A percentile compares a stretch with the other conserved stretches of the same genome.
These are phyloP conservation scores for Chaetomiaceae sp. DNA, from an alignment of 2,329 filamentous ascomycete genomes.

Conservation along the genomic window DNA sequence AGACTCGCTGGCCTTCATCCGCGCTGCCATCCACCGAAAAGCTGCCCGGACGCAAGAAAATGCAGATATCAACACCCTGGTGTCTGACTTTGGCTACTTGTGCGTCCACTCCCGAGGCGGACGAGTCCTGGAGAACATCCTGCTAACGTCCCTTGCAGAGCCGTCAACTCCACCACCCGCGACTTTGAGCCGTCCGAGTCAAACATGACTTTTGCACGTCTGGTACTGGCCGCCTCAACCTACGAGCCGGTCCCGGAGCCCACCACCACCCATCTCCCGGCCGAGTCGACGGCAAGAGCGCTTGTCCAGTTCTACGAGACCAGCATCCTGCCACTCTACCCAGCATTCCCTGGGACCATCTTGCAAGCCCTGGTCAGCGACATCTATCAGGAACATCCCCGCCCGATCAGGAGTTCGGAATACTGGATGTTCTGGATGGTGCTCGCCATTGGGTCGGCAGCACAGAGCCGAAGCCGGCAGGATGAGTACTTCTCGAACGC, in stretches of 20 bases:
- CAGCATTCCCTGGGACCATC: slow-evolving; percentile 74
- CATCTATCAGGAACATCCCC: slow-evolving; percentile 67
- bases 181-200: slow-evolving; percentile 87
- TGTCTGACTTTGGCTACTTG: slow-evolving; percentile 91
- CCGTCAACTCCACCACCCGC: slow-evolving; percentile 88
- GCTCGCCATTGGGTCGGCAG: slow-evolving; percentile 72
- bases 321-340: slow-evolving; percentile 74
- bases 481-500: slow-evolving; percentile 57
- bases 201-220: slow-evolving; percentile 86
- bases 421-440: slow-evolving; percentile 88
- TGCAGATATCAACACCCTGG: slow-evolving; percentile 82
- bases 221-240: slow-evolving; percentile 77
- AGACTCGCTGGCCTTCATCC: slow-evolving; percentile 58
- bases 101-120: slow-evolving; percentile 38
- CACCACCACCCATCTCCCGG: slow-evolving; percentile 59
- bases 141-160: slow-evolving; percentile 39
- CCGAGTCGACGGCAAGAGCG: slow-evolving; percentile 60
- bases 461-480: slow-evolving; percentile 65
- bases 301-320: slow-evolving; percentile 80
- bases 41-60: slow-evolving; percentile 65
- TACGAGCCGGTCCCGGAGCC: slow-evolving; percentile 66
- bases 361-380: slow-evolving; percentile 76
- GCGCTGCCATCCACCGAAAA: slow-evolving; percentile 59
- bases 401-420: slow-evolving; percentile 63
- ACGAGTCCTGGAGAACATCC: not conserved